Evolutionary conservation across 495 filamentous ascomycete species (phyloP).

Genomic region (Melanomma pulvis-pyrius): DNA sequence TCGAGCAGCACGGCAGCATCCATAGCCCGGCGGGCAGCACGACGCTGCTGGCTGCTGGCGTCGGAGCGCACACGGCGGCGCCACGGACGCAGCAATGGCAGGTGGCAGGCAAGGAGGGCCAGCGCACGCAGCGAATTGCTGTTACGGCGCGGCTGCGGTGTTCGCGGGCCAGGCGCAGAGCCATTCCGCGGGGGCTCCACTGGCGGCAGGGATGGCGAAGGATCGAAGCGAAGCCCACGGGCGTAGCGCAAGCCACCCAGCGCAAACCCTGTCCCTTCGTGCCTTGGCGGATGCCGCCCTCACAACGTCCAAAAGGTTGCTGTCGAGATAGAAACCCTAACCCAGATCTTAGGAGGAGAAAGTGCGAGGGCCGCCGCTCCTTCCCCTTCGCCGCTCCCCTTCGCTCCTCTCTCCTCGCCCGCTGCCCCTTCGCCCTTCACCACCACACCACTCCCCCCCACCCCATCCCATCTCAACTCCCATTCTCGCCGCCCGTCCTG

Average conservation of each 20-base stretch:
- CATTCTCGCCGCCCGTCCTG: neutral
- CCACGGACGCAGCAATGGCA: slow-evolving; percentile 6
- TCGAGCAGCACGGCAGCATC: neutral
- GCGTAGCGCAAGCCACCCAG: slow-evolving; percentile 1
- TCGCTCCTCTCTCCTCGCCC: neutral
- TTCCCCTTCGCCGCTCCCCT: slow-evolving; percentile 3
- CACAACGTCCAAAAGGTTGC: neutral
- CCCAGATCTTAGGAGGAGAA: neutral
- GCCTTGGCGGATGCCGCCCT: neutral
- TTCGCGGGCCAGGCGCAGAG: slow-evolving; percentile 1
- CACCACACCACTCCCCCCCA: neutral
- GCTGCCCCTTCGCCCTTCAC: slow-evolving; percentile 2
- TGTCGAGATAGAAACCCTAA: neutral
- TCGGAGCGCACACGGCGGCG: neutral
- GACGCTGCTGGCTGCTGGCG: neutral
- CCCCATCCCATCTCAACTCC: neutral
- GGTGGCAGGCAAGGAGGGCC: slow-evolving; percentile 17
- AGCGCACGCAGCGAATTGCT: slow-evolving; percentile 4
- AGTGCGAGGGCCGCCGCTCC: neutral
- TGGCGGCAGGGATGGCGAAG: neutral
- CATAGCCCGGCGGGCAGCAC: neutral
- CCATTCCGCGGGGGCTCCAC: neutral
- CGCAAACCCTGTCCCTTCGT: neutral
- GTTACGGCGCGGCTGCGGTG: neutral
- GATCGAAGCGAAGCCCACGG: slow-evolving; percentile 1